Base-by-base conservation (phyloP, 2,329 filamentous ascomycete genomes). In the Diaporthe sp. region DNA sequence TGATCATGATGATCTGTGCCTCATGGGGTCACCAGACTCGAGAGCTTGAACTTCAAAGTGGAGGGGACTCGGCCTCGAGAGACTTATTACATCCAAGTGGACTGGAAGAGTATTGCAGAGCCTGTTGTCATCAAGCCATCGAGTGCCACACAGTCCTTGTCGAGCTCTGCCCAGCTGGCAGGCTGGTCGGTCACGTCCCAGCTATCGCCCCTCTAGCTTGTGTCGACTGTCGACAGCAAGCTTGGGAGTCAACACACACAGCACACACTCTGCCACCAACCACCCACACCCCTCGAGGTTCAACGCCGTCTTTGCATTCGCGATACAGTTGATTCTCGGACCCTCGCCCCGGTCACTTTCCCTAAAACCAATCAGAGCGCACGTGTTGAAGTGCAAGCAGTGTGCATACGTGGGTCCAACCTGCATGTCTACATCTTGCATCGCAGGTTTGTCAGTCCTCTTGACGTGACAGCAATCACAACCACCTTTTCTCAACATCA, bases 1-100 rank as follows among this genome's bases (percentile, higher is more conserved):
- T 71, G 65, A 58, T 58, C 55, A 44, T 28, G 55, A 51, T 51
- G 61, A 72, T 72, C 53, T 51, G 37, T 57, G 58, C 49, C 34
- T 57, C 34, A 31, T 20, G 37, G 12, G 37, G 42, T 25, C 49
- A 55, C 34, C 65, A 70, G 65, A 28, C 65, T 70, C 15, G 15
- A 53, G 28, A 15, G 25, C 51, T 57, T 65, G 34, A 47, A 31
- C n/a, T 15, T 42, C 17, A 28, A 34, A 55, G 71, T 5, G 37
- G 63, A 15, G 51, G 58, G 22, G 71, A 22, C 39, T 25, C 58
- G 34, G 71, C 10, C 37, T 22, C 25, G 34, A 42, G 22, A 65
- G 49, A 47, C 34, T 73, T 39, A 5, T 37, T 44, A 44, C n/a
- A 44, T n/a, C 71, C 71, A 57, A 73, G 71, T 67, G 71, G 58